Evolutionary conservation across 2,329 filamentous ascomycete genomes (phyloP), one percentile per base, ranked within the genome.

Genomic region (Xylaria sp.): DNA sequence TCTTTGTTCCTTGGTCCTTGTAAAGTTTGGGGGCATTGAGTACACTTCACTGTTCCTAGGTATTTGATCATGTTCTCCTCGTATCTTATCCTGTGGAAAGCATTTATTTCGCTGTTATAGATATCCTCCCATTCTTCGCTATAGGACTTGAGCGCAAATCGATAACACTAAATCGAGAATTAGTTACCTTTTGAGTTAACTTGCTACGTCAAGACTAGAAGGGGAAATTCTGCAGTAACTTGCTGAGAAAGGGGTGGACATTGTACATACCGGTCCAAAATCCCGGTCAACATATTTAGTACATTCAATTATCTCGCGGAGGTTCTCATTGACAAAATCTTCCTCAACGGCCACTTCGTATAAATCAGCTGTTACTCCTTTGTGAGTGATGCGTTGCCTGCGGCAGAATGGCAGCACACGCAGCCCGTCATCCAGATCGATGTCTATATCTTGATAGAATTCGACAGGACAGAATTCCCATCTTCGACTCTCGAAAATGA

Each of bases 81-180:
- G 7, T 44, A 17, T 5, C 20, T 15, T 11, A 63, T 49, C 9
- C 27, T 42, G 1, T 56, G 49, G 51, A 63, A 63, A 11, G 50
- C 51, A 36, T 63, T 47, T 27, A 39, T 66, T 55, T 70, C 68
- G 47, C 44, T 66, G 6, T 68, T 55, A 29, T 68, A 70, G 22
- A 67, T 65, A 17, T 66, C 57, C 3, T 38, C 2, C 2, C 50
- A 44, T 13, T 63, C 53, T 29, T 61, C 7, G 2, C 57, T 65
- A 31, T 66, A 70, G 3, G 66, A 62, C 44, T 70, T 70, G 22
- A 70, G 33, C 5, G 68, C 66, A 27, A 70, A 70, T 45, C 57
- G 55, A 54, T 70, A 70, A 61, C 68, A 70, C 68, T 70, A 29
- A 17, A 36, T 7, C 5, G 17, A 49, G 11, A 6, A 13, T 58